These are phyloP conservation scores for Alisma plantagoaquatica DNA, from an alignment of 106 monocot genomes.

Conservation along the genomic window DNA sequence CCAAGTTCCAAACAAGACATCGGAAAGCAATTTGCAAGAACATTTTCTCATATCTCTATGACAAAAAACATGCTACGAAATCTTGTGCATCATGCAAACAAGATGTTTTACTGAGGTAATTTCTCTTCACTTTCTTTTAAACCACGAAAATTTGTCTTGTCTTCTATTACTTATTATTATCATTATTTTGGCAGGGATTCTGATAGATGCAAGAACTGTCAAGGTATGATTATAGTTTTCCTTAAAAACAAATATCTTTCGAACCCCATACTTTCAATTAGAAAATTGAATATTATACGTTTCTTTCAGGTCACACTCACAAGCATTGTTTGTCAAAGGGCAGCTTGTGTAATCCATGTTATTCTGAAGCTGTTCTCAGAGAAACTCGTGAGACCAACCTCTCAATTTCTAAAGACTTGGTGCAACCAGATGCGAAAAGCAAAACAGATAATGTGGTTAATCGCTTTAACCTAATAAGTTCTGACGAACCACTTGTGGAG, in stretches of 20 bases:
- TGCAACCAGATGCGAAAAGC: not conserved
- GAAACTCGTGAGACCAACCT: not conserved
- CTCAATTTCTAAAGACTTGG: not conserved
- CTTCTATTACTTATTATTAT: constrained; percentile 5
- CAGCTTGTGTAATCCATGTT: constrained; percentile 7
- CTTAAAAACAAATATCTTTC: not conserved
- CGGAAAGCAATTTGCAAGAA: constrained; percentile 25
- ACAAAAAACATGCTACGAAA: constrained; percentile 34
- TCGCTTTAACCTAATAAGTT: not conserved
- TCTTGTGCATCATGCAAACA: constrained; percentile 52
- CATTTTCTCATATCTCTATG: constrained; percentile 55
- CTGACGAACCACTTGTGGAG: not conserved
- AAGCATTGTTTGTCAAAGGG: constrained; percentile 35
- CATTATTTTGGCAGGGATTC: constrained; percentile 36
- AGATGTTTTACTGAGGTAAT: constrained; percentile 56
- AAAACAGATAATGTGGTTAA: not conserved
- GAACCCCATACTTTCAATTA: not conserved
- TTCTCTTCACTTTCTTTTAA: constrained; percentile 4
- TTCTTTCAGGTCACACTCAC: constrained; percentile 58
- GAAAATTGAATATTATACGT: not conserved
- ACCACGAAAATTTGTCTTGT: not conserved
- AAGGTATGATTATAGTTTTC: constrained; percentile 37
- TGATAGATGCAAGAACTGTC: constrained; percentile 54
- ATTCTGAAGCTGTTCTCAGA: not conserved
- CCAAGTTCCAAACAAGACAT: constrained; percentile 21